phyloP scores from a whole-genome alignment of 148 eudicot genomes.

The Rhododendron mucronatum region DNA sequence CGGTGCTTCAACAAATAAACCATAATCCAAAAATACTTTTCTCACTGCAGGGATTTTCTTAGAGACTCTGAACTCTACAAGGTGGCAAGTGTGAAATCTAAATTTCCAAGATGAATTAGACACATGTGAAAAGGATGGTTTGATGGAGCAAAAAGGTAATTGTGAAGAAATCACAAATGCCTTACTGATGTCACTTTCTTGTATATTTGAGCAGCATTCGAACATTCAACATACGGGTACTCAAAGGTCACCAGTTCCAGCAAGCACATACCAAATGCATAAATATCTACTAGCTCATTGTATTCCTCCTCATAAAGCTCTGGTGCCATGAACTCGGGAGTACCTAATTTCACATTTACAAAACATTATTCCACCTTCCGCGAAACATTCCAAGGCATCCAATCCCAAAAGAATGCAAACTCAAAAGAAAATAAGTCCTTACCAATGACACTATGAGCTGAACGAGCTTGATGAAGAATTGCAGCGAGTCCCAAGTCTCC shows the following conservation, averaged over 20 bases:
- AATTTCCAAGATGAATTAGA: neutral
- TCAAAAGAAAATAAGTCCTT: conserved; percentile 14
- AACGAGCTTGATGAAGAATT: conserved; percentile 73
- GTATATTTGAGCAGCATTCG: conserved; percentile 95
- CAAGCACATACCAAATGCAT: conserved; percentile 97
- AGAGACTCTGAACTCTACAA: neutral
- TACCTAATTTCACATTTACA: conserved; percentile 46
- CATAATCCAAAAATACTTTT: neutral
- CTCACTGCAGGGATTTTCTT: neutral
- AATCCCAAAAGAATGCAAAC: neutral
- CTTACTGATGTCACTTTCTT: conserved; percentile 96
- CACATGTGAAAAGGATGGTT: neutral
- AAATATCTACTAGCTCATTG: conserved; percentile 95
- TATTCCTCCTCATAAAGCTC: conserved; percentile 97
- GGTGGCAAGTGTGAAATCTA: neutral
- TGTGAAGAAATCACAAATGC: conserved; percentile 8
- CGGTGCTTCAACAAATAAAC: neutral
- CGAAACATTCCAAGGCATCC: neutral
- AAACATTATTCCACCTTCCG: neutral
- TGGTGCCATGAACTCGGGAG: conserved; percentile 99
- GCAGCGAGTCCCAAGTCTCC: conserved; percentile 97
- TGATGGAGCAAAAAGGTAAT: neutral
- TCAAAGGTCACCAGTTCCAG: conserved; percentile 92
- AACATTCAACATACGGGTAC: conserved; percentile 87
- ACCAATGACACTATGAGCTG: conserved; percentile 99